These are phyloP conservation scores for Schwanniomyces occidentalis DNA, from an alignment of 805 yeast species.

Conservation along the genomic window DNA sequence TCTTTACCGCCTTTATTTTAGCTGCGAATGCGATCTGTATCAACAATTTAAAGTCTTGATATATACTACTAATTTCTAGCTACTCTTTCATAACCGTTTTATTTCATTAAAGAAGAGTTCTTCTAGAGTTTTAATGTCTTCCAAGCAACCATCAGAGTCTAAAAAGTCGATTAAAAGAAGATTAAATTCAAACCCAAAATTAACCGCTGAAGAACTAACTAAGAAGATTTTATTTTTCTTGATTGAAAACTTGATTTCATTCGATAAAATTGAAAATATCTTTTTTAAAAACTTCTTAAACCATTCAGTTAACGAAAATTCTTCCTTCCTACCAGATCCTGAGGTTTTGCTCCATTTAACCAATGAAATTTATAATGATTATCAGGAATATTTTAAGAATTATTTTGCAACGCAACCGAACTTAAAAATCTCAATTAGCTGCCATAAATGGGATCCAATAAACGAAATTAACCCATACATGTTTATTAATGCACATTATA, in stretches of 20 bases:
- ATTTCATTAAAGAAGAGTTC: too few relatives aligned
- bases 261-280: conserved; percentile 15
- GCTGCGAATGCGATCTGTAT: too few relatives aligned
- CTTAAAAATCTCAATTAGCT: conserved; percentile 16
- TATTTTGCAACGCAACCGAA: conserved; percentile 13
- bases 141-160: conserved; percentile 3
- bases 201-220: conserved; percentile 7
- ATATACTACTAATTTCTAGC: too few relatives aligned
- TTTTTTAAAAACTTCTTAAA: conserved; percentile 15
- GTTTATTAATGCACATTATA: conserved; percentile 19
- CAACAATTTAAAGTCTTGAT: too few relatives aligned
- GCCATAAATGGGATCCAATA: conserved; percentile 20
- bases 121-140: background rate
- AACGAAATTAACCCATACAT: conserved; percentile 12
- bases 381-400: conserved; percentile 17
- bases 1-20: too few relatives aligned
- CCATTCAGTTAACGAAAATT: conserved; percentile 6
- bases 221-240: conserved; percentile 14
- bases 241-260: conserved; percentile 22
- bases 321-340: conserved; percentile 13
- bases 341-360: conserved; percentile 16
- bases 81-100: too few relatives aligned
- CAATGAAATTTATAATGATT: conserved; percentile 19
- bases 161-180: conserved; percentile 7
- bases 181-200: conserved; percentile 3